A percentile compares a stretch with the other conserved stretches of the same genome.
phyloP scores from a whole-genome alignment of 805 yeast species.

The Torulaspora franciscae region DNA sequence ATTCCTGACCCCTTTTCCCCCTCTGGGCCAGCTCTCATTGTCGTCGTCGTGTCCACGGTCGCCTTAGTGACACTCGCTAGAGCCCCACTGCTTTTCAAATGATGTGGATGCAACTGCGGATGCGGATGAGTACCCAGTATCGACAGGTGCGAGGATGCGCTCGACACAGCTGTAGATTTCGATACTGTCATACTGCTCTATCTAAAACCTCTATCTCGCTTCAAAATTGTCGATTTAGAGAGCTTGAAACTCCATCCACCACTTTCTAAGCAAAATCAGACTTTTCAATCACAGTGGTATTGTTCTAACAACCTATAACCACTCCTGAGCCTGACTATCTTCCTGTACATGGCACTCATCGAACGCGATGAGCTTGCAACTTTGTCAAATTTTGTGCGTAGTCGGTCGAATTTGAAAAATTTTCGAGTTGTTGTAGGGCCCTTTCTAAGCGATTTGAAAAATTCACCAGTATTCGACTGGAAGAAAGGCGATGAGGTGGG shows the following conservation, averaged over 20 bases:
- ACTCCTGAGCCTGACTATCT: neutral
- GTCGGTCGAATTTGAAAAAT: slow-evolving; percentile 4
- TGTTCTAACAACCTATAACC: neutral
- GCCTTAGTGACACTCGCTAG: slow-evolving; percentile 13
- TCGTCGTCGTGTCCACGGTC: slow-evolving; percentile 12
- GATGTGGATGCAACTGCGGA: slow-evolving; percentile 24
- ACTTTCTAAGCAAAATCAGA: neutral
- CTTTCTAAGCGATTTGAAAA: slow-evolving; percentile 10
- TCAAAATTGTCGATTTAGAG: neutral
- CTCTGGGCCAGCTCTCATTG: slow-evolving; percentile 3
- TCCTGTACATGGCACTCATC: neutral
- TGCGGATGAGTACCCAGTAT: slow-evolving; percentile 22
- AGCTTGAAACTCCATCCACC: neutral
- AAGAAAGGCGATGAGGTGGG: slow-evolving; percentile 14
- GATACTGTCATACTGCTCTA: slow-evolving; percentile 16
- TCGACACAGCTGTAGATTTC: slow-evolving; percentile 19
- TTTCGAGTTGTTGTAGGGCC: slow-evolving; percentile 7
- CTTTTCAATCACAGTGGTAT: neutral
- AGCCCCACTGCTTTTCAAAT: slow-evolving; percentile 26
- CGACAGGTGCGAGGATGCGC: slow-evolving; percentile 17
- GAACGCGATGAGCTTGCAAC: slow-evolving; percentile 9
- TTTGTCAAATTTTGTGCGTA: slow-evolving; percentile 8
- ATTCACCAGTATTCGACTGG: neutral
- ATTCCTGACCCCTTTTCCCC: slow-evolving; percentile 1
- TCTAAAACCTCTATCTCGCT: neutral